Percentiles rank a stretch among this genome's conserved stretches.
Evolutionary conservation across 2,329 filamentous ascomycete species (phyloP).

Genomic region (Xylariaceae sp.): DNA sequence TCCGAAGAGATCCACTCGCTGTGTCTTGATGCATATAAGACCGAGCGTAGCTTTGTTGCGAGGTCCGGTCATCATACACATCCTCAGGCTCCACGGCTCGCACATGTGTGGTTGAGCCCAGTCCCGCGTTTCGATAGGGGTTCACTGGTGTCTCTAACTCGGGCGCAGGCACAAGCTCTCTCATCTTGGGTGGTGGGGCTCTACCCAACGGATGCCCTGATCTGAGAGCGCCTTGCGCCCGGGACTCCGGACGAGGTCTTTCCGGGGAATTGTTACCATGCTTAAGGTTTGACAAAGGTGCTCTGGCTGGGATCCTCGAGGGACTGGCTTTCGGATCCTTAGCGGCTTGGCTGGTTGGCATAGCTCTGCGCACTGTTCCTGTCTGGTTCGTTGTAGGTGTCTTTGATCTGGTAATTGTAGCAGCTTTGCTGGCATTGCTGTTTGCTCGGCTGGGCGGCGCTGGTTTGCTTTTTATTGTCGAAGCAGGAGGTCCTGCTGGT

Average conservation of each 20-base stretch:
- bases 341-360: slow-evolving; percentile 22
- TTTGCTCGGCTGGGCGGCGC: slow-evolving; percentile 35
- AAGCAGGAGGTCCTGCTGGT: slow-evolving; percentile 58
- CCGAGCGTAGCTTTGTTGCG: slow-evolving; percentile 35
- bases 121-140: slow-evolving; percentile 45
- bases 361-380: slow-evolving; percentile 31
- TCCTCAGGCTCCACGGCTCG: slow-evolving; percentile 71
- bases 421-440: slow-evolving; percentile 34
- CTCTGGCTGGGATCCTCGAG: slow-evolving; percentile 65
- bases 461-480: slow-evolving; percentile 33
- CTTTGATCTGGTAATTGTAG: slow-evolving; percentile 43
- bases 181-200: slow-evolving; percentile 87
- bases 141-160: slow-evolving; percentile 49
- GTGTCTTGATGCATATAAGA: slow-evolving; percentile 34
- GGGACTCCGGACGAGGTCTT: slow-evolving; percentile 49
- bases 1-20: slow-evolving; percentile 39
- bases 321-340: slow-evolving; percentile 49
- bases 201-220: slow-evolving; percentile 53
- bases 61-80: slow-evolving; percentile 69
- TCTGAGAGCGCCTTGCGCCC: slow-evolving; percentile 44
- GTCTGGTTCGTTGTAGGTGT: slow-evolving; percentile 48
- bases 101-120: slow-evolving; percentile 52
- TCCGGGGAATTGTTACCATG: slow-evolving; percentile 79
- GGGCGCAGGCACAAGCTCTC: slow-evolving; percentile 60
- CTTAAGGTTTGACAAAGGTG: slow-evolving; percentile 65